Percentiles rank a stretch among this genome's conserved stretches.
Conservation (phyloP, 306 rosid species). For the Pachyrhizus erosus region DNA sequence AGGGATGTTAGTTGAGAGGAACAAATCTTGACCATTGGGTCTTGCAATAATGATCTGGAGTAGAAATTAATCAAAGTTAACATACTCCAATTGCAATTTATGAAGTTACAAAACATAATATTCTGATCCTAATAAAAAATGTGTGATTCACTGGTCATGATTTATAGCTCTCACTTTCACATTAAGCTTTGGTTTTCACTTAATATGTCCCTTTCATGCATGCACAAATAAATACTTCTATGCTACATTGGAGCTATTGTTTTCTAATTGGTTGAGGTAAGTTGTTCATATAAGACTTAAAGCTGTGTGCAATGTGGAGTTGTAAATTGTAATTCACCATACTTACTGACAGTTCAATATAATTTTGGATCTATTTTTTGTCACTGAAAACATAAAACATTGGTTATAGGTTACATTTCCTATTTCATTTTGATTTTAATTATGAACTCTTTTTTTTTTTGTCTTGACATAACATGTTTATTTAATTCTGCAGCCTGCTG, state of each 20-base stretch:
- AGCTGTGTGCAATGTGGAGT: not conserved
- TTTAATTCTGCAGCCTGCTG: conserved; percentile 66
- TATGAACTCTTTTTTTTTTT: conserved; percentile 27
- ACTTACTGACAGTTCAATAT: conserved; percentile 25
- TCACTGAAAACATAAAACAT: not conserved
- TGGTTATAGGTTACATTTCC: not conserved
- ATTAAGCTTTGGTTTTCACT: not conserved
- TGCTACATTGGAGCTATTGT: conserved; percentile 15
- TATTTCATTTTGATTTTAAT: conserved; percentile 25
- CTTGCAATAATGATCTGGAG: not conserved
- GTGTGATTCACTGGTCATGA: conserved; percentile 24
- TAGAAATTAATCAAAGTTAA: not conserved
- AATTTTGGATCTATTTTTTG: conserved; percentile 22
- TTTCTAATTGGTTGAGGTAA: not conserved
- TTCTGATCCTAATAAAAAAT: not conserved
- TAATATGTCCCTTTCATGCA: not conserved
- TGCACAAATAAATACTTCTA: not conserved
- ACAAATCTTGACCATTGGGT: not conserved
- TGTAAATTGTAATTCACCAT: conserved; percentile 2
- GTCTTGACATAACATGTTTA: conserved; percentile 35
- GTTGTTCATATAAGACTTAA: conserved; percentile 4
- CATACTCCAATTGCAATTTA: conserved; percentile 7
- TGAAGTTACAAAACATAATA: conserved; percentile 2
- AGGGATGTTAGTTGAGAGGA: not conserved
- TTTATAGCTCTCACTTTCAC: conserved; percentile 10